Evolutionary conservation across 2,329 filamentous ascomycete species (phyloP).

Genomic region (Cladophialophora chaetospira): DNA sequence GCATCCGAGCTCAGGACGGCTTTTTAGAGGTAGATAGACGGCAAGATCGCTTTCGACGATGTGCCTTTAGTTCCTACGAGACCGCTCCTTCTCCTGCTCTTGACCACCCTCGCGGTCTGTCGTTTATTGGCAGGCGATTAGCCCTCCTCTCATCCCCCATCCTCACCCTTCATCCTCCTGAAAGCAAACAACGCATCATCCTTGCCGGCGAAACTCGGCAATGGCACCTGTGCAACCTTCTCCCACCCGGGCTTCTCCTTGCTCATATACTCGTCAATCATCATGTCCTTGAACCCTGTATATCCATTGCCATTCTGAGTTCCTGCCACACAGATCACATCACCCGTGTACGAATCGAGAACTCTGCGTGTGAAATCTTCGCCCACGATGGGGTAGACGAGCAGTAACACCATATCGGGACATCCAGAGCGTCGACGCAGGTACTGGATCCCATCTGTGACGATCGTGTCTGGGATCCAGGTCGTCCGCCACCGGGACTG

Average conservation of each 20-base stretch:
- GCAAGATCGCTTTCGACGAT: not conserved
- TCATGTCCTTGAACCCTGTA: conserved; percentile 66
- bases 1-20: not conserved
- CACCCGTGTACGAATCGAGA: conserved; percentile 62
- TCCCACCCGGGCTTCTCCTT: conserved; percentile 56
- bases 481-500: conserved; percentile 67
- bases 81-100: no score
- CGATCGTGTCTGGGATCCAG: conserved; percentile 69
- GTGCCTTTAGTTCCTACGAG: not conserved
- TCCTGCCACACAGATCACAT: conserved; percentile 70
- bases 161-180: conserved; percentile 13
- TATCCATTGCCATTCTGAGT: conserved; percentile 76
- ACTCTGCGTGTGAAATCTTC: conserved; percentile 65
- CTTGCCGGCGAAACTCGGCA: conserved; percentile 75
- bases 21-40: not conserved
- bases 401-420: conserved; percentile 61
- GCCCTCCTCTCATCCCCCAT: not conserved
- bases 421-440: conserved; percentile 54
- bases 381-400: conserved; percentile 74
- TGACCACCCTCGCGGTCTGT: no score
- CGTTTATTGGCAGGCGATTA: no score
- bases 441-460: conserved; percentile 62
- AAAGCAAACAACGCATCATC: conserved; percentile 75
- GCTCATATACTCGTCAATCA: conserved; percentile 68
- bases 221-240: conserved; percentile 63